phyloP scores from a whole-genome alignment of 1,284 basidiomycete species.

The Ganoderma meredithae region DNA sequence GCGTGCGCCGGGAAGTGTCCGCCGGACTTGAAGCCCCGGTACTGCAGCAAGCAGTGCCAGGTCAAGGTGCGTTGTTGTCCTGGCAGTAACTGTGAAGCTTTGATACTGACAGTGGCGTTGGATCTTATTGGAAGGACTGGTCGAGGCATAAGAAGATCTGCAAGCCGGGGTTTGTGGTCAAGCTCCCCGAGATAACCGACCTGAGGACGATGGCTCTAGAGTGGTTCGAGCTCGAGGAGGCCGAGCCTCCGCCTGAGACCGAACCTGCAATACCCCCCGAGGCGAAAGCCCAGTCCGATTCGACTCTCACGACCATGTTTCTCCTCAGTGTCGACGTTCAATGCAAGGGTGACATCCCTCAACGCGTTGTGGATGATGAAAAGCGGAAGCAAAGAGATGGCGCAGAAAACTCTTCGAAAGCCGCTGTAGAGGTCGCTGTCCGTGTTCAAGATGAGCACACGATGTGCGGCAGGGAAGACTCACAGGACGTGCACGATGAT shows the following conservation, averaged over 20 bases:
- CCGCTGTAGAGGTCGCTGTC: background rate
- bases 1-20: background rate
- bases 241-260: background rate
- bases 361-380: background rate
- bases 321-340: background rate
- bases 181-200: background rate
- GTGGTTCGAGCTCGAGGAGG: slow-evolving; percentile 4
- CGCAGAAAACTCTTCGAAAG: background rate
- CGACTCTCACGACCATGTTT: background rate
- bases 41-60: background rate
- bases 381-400: background rate
- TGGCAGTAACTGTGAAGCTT: background rate
- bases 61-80: background rate
- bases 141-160: slow-evolving; percentile 2
- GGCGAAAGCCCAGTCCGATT: background rate
- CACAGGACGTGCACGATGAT: background rate
- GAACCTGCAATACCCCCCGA: background rate
- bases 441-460: background rate
- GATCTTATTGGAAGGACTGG: background rate
- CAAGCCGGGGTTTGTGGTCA: background rate
- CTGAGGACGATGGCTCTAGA: background rate
- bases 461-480: background rate
- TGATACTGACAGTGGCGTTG: background rate
- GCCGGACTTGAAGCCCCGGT: background rate
- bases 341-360: background rate